Base-by-base conservation (phyloP, 495 filamentous ascomycete genomes). In the Aspergillus carlsbadensis region DNA sequence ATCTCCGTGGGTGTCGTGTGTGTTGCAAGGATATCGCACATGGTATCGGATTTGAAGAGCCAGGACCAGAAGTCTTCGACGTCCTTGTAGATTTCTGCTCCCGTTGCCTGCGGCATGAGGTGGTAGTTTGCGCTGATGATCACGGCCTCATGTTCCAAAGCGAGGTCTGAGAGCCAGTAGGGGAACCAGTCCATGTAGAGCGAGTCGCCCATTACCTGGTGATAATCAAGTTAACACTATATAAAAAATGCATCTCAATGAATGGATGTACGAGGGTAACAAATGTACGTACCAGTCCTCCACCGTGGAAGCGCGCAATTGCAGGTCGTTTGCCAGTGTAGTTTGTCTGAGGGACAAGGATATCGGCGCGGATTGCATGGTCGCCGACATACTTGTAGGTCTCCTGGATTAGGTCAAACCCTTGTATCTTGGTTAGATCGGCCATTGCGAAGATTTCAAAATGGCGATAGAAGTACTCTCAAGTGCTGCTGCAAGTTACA, bases 31-130 rank as follows among this genome's bases (percentile, higher is more conserved):
- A 73, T 17, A 0, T 52, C 50, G 1, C 26, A 21, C 0, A 70
- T 53, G 0, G 53, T 44, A 0, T 61, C 18, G 0, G 68, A 69
- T 34, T 64, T n/a, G n/a, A n/a, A 68, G 13, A 80, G 40, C 80
- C 81, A 83, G 5, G 61, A 54, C 78, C 78, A 82, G 63, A 82
- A 80, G 54, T 78, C 72, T 20, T 67, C 60, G 4, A 83, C 39
- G 57, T 84, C 81, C 15, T 71, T 61, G 47, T 79, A 66, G 56
- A 80, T 70, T n/a, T 81, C 72, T 15, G 65, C 34, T 33, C 77
- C 76, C 15, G 59, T 78, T 24, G 72, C 61, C 51, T 82, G 78
- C 26, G 81, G 80, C 8, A 80, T 34, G 18, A 84, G 71, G 10
- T 79, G 79, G 70, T 84, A 81, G 65, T 82, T 75, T 10, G 72